Evolutionary conservation across 148 eudicot genomes (phyloP).

Genomic region (Salicornia ramosissima): DNA sequence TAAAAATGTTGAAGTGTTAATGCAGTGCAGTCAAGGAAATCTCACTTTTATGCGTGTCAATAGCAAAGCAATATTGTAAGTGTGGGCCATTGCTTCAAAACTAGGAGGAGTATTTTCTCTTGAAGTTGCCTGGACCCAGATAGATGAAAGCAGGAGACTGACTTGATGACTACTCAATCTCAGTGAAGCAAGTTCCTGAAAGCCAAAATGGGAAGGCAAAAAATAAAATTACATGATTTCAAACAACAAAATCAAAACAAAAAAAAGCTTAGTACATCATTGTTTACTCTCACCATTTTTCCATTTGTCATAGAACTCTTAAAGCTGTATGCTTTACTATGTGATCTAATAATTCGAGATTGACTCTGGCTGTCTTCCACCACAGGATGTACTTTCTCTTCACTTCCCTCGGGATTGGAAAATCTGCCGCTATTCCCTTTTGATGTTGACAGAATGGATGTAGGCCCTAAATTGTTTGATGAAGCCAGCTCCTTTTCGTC

Average conservation of each 20-base stretch:
- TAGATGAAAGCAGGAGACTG: constrained; percentile 77
- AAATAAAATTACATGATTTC: not conserved
- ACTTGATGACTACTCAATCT: constrained; percentile 85
- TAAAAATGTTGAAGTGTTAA: not conserved
- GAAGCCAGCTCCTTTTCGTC: constrained; percentile 29
- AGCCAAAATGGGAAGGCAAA: not conserved
- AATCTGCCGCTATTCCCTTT: constrained; percentile 33
- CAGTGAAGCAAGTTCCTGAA: constrained; percentile 62
- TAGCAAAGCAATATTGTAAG: constrained; percentile 59
- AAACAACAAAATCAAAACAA: not conserved
- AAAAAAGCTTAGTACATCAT: not conserved
- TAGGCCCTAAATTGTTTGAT: constrained; percentile 14
- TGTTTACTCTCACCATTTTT: constrained; percentile 40
- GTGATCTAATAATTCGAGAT: constrained; percentile 23
- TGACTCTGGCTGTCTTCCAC: constrained; percentile 32
- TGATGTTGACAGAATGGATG: constrained; percentile 16
- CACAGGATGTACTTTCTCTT: constrained; percentile 24
- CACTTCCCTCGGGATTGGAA: constrained; percentile 38
- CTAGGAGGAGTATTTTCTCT: constrained; percentile 61
- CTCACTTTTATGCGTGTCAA: constrained; percentile 69
- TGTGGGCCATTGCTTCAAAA: constrained; percentile 84
- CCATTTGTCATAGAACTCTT: constrained; percentile 51
- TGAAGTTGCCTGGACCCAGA: constrained; percentile 76
- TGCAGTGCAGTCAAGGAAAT: not conserved
- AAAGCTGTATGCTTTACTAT: constrained; percentile 45